phyloP scores from a whole-genome alignment of 257 asterid species.

The Gentiana dahurica region DNA sequence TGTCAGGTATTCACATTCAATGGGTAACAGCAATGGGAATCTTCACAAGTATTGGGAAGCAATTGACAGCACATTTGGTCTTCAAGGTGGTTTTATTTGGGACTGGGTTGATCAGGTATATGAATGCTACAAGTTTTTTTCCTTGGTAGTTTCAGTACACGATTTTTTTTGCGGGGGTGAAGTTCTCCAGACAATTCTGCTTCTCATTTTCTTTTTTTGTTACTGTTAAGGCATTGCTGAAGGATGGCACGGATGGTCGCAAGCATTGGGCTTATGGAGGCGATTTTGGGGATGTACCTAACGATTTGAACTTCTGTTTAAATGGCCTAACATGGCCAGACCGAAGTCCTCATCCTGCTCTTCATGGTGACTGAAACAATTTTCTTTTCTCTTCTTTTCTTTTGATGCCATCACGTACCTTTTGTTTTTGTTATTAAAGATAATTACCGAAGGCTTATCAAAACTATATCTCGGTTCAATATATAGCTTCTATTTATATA shows the following conservation, averaged over 20 bases:
- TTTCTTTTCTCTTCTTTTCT: too few species aligned
- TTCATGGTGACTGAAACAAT: constrained; percentile 41
- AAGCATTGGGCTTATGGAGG: constrained; percentile 99
- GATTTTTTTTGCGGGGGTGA: background rate
- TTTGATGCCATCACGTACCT: background rate
- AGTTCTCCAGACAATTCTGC: too few species aligned
- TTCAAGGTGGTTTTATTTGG: constrained; percentile 99
- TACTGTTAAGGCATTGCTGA: constrained; percentile 50
- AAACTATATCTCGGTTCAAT: background rate
- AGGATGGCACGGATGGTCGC: constrained; percentile 56
- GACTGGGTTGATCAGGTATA: constrained; percentile 99
- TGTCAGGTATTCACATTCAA: constrained; percentile 81
- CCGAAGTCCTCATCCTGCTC: constrained; percentile 93
- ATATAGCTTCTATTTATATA: background rate
- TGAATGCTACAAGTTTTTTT: constrained; percentile 6
- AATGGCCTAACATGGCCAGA: constrained; percentile 94
- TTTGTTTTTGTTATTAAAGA: background rate
- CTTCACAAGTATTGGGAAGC: constrained; percentile 95
- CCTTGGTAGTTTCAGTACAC: background rate
- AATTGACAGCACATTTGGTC: constrained; percentile 91
- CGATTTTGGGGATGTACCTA: constrained; percentile 86
- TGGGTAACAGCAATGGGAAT: constrained; percentile 99
- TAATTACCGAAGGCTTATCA: background rate
- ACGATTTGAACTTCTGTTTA: constrained; percentile 84
- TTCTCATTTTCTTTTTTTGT: background rate